Percentiles rank a stretch among this genome's conserved stretches.
Evolutionary conservation across 2,329 filamentous ascomycete species (phyloP).

Genomic region (Leptoxyphium fumago): DNA sequence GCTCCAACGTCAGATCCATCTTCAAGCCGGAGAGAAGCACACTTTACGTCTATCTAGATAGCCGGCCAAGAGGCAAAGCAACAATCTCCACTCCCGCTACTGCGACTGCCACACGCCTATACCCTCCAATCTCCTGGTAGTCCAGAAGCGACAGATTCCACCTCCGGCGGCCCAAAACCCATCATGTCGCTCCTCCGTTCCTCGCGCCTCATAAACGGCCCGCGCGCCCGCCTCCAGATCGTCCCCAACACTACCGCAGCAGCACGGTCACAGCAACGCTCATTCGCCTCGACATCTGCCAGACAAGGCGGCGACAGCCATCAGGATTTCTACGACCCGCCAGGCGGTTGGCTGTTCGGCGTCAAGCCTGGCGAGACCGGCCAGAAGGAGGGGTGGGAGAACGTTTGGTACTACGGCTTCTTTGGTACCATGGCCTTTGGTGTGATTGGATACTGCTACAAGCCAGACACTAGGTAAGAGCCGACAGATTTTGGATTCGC

Average conservation of each 20-base stretch:
- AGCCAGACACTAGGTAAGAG: conserved; percentile 96
- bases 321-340: conserved; percentile 75
- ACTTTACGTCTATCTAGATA: no score
- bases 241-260: conserved; percentile 13
- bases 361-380: conserved; percentile 91
- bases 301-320: conserved; percentile 39
- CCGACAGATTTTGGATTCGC: background rate
- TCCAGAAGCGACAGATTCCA: no score
- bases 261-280: conserved; percentile 12
- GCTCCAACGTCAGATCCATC: no score
- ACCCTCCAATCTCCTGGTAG: no score
- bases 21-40: no score
- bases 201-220: conserved; percentile 15
- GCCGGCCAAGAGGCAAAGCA: no score
- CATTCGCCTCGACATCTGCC: conserved; percentile 18
- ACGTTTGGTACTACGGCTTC: conserved; percentile 70
- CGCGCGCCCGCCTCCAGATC: conserved; percentile 19
- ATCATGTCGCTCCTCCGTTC: conserved; percentile 17
- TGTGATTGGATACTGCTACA: conserved; percentile 77
- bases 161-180: background rate
- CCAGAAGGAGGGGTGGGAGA: conserved; percentile 94
- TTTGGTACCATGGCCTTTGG: conserved; percentile 61
- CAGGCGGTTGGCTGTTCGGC: conserved; percentile 82
- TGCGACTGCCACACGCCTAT: no score
- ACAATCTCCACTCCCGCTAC: no score